Evolutionary conservation across 768 basidiomycete species (phyloP), one percentile per base, ranked within the genome.

Genomic region (Phlegmacium glaucopus): DNA sequence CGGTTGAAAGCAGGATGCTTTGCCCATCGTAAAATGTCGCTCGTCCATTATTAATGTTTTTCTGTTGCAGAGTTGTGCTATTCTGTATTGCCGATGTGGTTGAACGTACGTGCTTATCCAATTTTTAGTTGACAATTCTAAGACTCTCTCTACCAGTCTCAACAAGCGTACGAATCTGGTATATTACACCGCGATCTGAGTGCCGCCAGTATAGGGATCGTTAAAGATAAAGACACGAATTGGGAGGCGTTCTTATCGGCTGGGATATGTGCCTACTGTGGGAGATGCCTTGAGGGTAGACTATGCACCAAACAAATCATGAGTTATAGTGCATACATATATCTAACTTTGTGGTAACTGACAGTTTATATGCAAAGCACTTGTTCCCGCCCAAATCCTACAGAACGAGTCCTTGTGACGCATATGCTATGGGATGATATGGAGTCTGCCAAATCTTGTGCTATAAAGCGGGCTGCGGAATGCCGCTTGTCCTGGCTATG

Each of bases 151-250:
- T 32, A 32, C 30, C 13, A 32, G 30, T 8, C 30, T 13, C 30
- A 32, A 32, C 30, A 32, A 32, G 30, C 40, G 26, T 22, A 42
- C 22, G 6, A 32, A 32, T 8, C 30, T 13, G 30, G 36, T 9
- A 17, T 46, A 35, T 15, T 46, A 11, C 45, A 46, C 25, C 36
- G 45, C 7, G 45, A 46, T 46, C 25, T 46, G 15, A 46, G 37
- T 29, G 26, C 45, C 6, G 36, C 26, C 12, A 46, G 39, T 16
- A 46, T 46, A 29, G 28, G 37, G 45, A 37, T 46, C 6, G 45
- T 38, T 9, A 4, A 9, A 6, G 37, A 32, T 13, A 32, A 32
- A 13, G 13, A 32, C 8, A 32, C 30, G 30, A 32, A 32, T 32
- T 8, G 30, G 13, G 30, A 13, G 30, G 30, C 13, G 30, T 32